Evolutionary conservation across 2,329 filamentous ascomycete genomes (phyloP).

Genomic region (Phialophora chinensis): DNA sequence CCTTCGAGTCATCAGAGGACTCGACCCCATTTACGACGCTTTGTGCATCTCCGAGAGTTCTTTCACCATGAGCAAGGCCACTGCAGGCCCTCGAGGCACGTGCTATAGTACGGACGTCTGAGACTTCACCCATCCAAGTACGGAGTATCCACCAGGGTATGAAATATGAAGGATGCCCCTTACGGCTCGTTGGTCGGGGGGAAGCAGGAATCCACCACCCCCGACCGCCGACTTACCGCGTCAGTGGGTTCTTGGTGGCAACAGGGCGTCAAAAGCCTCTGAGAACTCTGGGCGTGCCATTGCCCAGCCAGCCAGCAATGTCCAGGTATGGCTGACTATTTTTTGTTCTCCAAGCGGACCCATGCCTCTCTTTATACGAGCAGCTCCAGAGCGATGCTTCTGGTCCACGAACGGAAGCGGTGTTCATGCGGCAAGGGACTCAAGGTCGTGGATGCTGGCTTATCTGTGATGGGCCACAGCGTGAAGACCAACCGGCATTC

Average conservation of each 20-base stretch:
- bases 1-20: neutral
- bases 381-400: neutral
- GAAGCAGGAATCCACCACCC: neutral
- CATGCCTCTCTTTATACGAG: neutral
- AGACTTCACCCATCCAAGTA: neutral
- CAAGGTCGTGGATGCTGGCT: neutral
- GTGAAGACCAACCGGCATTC: neutral
- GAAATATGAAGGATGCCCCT: neutral
- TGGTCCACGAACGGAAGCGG: neutral
- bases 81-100: neutral
- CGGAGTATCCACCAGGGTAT: neutral
- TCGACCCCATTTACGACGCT: neutral
- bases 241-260: neutral
- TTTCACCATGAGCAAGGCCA: neutral
- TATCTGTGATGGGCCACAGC: neutral
- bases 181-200: neutral
- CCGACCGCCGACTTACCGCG: neutral
- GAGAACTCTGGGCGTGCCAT: neutral
- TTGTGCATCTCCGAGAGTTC: neutral
- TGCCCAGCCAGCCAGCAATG: neutral
- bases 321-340: neutral
- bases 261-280: neutral
- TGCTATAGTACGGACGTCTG: neutral
- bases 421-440: neutral
- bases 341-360: neutral